phyloP scores from a whole-genome alignment of 2,329 filamentous ascomycete species.

The Exophiala aquamarina region DNA sequence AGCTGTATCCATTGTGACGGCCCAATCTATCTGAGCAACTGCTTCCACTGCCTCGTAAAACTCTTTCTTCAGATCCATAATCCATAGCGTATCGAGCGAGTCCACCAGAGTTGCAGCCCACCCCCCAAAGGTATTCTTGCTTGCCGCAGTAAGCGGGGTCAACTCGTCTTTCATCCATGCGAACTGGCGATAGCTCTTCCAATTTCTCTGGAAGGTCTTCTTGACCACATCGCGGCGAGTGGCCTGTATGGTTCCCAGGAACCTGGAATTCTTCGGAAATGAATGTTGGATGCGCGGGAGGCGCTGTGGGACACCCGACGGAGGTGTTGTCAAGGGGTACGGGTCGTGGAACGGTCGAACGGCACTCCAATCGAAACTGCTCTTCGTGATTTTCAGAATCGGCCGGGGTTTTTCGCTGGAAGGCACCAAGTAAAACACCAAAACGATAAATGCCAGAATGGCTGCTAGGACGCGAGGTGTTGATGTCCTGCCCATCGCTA shows the following conservation, averaged over 20 bases:
- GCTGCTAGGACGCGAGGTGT: too few relatives aligned
- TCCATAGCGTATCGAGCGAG: slow-evolving; percentile 61
- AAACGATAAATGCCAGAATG: neutral
- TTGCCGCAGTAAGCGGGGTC: neutral
- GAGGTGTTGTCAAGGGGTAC: neutral
- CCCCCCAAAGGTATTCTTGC: slow-evolving; percentile 8
- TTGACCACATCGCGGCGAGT: neutral
- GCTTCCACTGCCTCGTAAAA: slow-evolving; percentile 56
- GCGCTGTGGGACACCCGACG: neutral
- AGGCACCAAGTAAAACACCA: neutral
- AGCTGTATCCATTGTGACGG: slow-evolving; percentile 33
- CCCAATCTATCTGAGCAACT: slow-evolving; percentile 56
- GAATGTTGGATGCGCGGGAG: neutral
- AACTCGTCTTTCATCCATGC: slow-evolving; percentile 14
- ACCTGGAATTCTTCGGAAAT: neutral
- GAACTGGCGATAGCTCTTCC: slow-evolving; percentile 5
- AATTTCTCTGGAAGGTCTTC: neutral
- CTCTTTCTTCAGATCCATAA: slow-evolving; percentile 60
- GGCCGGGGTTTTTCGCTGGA: neutral
- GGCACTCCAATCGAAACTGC: neutral
- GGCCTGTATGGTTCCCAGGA: neutral
- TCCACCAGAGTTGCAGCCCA: slow-evolving; percentile 63
- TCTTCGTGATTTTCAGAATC: neutral
- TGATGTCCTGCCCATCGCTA: neutral
- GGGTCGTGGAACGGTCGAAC: neutral